These are phyloP conservation scores for Aquilaria agallochum DNA, from an alignment of 441 rosid genomes.

Conservation along the genomic window DNA sequence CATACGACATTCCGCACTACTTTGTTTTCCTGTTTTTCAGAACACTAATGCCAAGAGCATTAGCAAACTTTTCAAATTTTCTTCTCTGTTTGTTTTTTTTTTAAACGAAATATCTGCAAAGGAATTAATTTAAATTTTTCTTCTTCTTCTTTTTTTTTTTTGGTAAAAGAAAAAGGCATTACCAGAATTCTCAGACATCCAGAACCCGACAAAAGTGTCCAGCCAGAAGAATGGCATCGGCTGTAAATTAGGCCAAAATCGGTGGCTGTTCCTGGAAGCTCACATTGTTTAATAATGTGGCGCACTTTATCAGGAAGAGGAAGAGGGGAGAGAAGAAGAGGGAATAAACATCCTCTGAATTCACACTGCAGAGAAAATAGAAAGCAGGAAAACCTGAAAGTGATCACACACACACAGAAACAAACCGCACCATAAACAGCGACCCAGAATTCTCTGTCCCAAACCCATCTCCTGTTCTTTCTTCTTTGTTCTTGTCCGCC, in stretches of 20 bases:
- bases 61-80: neutral
- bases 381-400: conserved; percentile 14
- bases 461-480: neutral
- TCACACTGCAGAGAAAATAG: conserved; percentile 9
- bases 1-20: conserved; percentile 18
- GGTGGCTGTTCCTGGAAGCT: conserved; percentile 11
- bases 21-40: neutral
- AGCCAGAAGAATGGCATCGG: conserved; percentile 39
- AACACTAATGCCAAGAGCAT: conserved; percentile 1
- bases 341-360: conserved; percentile 3
- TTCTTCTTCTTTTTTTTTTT: conserved; percentile 20
- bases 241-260: conserved; percentile 28
- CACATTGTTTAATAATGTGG: conserved; percentile 26
- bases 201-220: conserved; percentile 33
- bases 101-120: neutral
- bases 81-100: neutral
- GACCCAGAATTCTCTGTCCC: conserved; percentile 4
- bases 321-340: conserved; percentile 5
- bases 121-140: conserved; percentile 17
- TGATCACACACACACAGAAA: conserved; percentile 12
- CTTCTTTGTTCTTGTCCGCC: conserved; percentile 2
- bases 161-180: conserved; percentile 11
- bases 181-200: conserved; percentile 17
- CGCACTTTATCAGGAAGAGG: conserved; percentile 25
- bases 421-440: conserved; percentile 1